Base-by-base conservation (phyloP, 306 rosid genomes). In the Castanea sativa region DNA sequence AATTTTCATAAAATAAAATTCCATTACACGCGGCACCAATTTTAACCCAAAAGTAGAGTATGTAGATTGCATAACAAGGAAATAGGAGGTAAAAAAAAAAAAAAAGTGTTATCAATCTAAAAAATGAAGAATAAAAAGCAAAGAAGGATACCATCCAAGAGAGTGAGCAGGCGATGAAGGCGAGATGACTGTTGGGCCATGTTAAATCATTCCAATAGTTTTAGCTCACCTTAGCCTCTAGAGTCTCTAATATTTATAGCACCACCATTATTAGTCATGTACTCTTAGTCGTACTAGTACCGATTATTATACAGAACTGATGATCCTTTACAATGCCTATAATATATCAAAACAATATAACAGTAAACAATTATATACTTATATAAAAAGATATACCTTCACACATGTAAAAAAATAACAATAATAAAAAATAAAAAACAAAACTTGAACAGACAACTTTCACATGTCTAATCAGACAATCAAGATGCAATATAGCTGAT, bases 151-250 rank as follows among this genome's bases (percentile, higher is more conserved):
- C 99, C 91, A 86, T 95, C 99, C 90, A 95, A 86, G 49, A 95
- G 97, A 82, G 98, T 95, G 68, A 95, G 99, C 69, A 95, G 88
- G 81, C 99, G 99, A 85, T 95, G 93, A 81, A 95, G 98, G 83
- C 99, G 97, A 57, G 99, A 92, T 75, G 99, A 92, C 88, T 94
- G 97, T 77, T 91, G 97, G 73, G 98, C 98, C 97, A 92, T 92
- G 73, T 89, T 88, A 56, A 89, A 85, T 87, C 98, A 94, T 94
- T 88, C 93, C 93, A 81, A 76, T 7, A 73, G 78, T 84, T 69
- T 67, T 65, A 29, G 73, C 78, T 79, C 71, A 56, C 65, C 77
- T 55, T 29, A 29, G 75, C 57, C 55, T 45, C 58, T 23, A 29
- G 55, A 14, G 6, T 41, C 74, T 45, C 49, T 33, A 49, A 19